These are phyloP conservation scores for Colletotrichum noveboracense DNA, from an alignment of 2,329 filamentous ascomycete species.

Conservation along the genomic window DNA sequence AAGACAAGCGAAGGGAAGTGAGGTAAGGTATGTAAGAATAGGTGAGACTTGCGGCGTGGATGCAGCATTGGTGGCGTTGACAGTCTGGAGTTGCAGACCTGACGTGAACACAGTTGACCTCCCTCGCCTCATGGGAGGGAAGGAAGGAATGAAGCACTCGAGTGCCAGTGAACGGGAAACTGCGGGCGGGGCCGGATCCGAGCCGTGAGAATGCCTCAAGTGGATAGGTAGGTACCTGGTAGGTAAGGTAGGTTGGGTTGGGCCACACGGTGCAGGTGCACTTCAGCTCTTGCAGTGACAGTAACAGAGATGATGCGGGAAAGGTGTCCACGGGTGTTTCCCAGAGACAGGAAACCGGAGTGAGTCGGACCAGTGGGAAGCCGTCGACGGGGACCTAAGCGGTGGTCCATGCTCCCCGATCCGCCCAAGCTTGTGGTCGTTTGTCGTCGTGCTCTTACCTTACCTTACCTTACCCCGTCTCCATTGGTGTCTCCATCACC, in stretches of 20 bases:
- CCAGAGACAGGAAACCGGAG: conserved; percentile 11
- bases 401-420: conserved; percentile 14
- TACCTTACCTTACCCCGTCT: not conserved
- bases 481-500: not conserved
- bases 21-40: not conserved
- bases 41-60: not conserved
- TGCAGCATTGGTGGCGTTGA: not conserved
- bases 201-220: not conserved
- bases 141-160: not conserved
- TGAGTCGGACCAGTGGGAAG: conserved; percentile 5
- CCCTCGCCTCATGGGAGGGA: not conserved
- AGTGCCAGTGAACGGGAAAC: not conserved
- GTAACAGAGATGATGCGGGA: too few species aligned
- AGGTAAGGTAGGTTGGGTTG: not conserved
- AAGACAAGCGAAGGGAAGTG: not conserved
- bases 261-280: not conserved
- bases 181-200: conserved; percentile 1
- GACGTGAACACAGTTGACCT: not conserved
- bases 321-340: not conserved
- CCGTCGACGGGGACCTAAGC: conserved; percentile 3
- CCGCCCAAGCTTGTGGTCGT: not conserved
- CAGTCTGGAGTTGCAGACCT: not conserved
- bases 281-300: not conserved
- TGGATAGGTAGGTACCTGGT: not conserved
- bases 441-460: not conserved